These are phyloP conservation scores for Chloris gayana DNA, from an alignment of 176 grass and related monocot genomes.

Conservation along the genomic window DNA sequence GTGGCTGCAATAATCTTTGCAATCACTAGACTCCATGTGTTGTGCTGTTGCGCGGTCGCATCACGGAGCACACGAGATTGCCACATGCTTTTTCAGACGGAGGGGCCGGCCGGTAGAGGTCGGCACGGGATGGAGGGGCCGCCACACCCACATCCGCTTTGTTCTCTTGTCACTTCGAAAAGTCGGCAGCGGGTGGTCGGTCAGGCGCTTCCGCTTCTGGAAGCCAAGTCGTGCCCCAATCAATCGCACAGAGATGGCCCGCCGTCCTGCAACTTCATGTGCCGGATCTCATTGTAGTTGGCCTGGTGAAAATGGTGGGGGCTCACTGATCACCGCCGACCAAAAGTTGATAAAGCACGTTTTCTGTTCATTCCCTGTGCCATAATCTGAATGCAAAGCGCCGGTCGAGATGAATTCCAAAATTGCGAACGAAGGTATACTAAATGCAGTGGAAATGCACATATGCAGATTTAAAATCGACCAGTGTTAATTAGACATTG, in stretches of 20 bases:
- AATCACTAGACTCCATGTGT: background rate
- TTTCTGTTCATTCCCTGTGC: background rate
- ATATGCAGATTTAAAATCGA: background rate
- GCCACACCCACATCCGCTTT: background rate
- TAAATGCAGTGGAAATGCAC: background rate
- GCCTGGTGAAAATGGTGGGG: background rate
- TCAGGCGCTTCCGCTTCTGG: background rate
- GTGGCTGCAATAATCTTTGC: no score
- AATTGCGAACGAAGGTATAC: background rate
- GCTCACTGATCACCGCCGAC: background rate
- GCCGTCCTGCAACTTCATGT: background rate
- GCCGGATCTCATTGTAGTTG: background rate
- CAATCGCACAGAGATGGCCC: background rate
- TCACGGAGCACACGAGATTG: background rate
- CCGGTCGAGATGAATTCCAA: background rate
- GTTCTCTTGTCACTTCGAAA: background rate
- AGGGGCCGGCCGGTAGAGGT: conserved; percentile 6
- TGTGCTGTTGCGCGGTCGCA: background rate
- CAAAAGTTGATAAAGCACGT: background rate
- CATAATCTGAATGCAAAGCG: background rate
- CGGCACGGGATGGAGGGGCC: background rate
- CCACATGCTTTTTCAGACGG: conserved; percentile 8
- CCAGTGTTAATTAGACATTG: no score
- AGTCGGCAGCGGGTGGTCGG: conserved; percentile 6
- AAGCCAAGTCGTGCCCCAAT: background rate